Evolutionary conservation across 306 rosid genomes (phyloP), one percentile per base, ranked within the genome.

Genomic region (Potentilla sterilis): DNA sequence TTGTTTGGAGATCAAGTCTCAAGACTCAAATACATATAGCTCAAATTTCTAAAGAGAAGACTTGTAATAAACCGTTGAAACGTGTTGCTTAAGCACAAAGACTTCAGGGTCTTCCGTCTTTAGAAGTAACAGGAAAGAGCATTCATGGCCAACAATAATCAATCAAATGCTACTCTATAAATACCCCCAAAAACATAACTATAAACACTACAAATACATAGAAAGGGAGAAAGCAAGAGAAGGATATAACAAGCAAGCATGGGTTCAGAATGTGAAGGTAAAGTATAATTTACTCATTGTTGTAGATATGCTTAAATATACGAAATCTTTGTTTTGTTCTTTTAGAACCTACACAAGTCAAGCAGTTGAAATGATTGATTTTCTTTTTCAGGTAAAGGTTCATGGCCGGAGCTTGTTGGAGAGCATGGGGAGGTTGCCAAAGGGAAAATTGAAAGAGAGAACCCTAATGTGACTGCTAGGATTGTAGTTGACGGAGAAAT

Each of bases 351-450:
- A 47, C 51, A 47, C 12, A n/a, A 19, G 46, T 46, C 54, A 55
- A 21, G 3, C 15, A 3, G 14, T 55, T 9, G 3, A 55, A 9
- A 55, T 21, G 34, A 8, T 8, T 22, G 21, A 10, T 55, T 51
- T 51, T 21, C 6, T 1, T 19, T 57, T 9, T 59, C 55, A 77
- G 80, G 75, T 7, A 77, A 77, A 59, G 58, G 68, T 15, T 87
- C 89, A 40, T 87, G 91, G 91, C 91, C 87, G 4, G 89, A 87
- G 69, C 79, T 87, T 21, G 80, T 79, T 28, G 87, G 87, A 55
- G 72, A 13, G 72, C 21, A 77, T 24, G 91, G 87, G 65, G 73
- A 38, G n/a, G 77, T 57, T 55, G 91, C 87, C 15, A 83, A 70
- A 77, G 85, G 38, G 46, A 74, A 67, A 66, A 85, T 87, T 48